Percentiles rank a stretch among this genome's conserved stretches.
Evolutionary conservation across 129 eudicot species (phyloP).

Genomic region (Pittosporum tobira): DNA sequence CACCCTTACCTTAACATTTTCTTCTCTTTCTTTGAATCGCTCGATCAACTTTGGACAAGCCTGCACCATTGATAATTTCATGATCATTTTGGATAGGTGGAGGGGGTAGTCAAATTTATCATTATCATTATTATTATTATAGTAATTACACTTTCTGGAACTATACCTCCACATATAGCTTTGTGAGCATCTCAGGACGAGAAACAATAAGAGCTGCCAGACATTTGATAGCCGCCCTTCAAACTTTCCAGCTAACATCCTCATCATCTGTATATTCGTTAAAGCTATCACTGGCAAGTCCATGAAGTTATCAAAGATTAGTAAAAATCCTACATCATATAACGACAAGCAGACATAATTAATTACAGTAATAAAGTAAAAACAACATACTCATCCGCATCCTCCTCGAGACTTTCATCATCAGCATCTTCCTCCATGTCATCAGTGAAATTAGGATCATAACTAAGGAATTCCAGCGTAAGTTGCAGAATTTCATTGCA

Average conservation of each 20-base stretch:
- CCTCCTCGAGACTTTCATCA: conserved; percentile 68
- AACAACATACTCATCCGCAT: conserved; percentile 86
- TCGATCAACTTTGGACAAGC: conserved; percentile 98
- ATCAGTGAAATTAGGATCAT: conserved; percentile 98
- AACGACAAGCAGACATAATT: neutral
- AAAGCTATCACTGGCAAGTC: conserved; percentile 76
- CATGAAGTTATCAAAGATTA: conserved; percentile 22
- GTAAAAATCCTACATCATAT: neutral
- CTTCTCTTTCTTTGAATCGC: conserved; percentile 97
- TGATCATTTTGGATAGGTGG: conserved; percentile 3
- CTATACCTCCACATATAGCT: conserved; percentile 68
- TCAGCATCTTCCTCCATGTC: conserved; percentile 98
- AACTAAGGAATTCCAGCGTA: conserved; percentile 80
- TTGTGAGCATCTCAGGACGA: conserved; percentile 86
- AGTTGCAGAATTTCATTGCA: conserved; percentile 80
- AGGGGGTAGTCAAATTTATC: too few species aligned
- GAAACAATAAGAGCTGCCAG: conserved; percentile 87
- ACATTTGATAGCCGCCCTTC: conserved; percentile 97
- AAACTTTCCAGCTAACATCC: conserved; percentile 94
- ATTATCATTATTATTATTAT: too few species aligned
- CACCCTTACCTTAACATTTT: conserved; percentile 79
- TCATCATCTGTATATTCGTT: conserved; percentile 95
- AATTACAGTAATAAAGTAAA: too few species aligned
- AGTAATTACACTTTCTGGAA: too few species aligned
- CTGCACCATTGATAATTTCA: conserved; percentile 25